These are phyloP conservation scores for Ganoderma lingzhi DNA, from an alignment of 1,284 basidiomycete genomes.

Conservation along the genomic window DNA sequence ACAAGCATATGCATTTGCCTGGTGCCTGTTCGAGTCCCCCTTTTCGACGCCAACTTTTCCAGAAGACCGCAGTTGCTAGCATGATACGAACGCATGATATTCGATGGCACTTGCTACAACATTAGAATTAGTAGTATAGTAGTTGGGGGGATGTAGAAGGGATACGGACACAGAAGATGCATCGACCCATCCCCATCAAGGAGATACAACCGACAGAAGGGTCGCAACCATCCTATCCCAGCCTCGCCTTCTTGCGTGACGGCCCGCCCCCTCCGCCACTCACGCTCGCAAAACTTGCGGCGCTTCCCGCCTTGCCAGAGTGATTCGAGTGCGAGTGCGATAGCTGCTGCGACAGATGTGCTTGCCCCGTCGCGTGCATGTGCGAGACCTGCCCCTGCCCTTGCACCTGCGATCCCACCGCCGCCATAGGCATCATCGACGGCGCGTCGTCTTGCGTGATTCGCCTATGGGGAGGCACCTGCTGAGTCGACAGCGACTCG, in stretches of 20 bases:
- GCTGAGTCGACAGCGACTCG: conserved; percentile 57
- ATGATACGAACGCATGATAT: no score
- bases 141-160: no score
- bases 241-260: conserved; percentile 54
- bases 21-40: no score
- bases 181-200: neutral
- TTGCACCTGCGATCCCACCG: conserved; percentile 46
- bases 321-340: conserved; percentile 51
- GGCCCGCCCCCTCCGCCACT: conserved; percentile 53
- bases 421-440: conserved; percentile 73
- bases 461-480: conserved; percentile 75
- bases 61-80: no score
- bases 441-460: conserved; percentile 84
- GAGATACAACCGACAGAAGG: neutral
- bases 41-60: no score
- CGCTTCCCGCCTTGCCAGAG: conserved; percentile 58
- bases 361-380: conserved; percentile 48
- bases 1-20: no score
- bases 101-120: no score
- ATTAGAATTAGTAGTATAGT: no score
- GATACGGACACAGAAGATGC: neutral
- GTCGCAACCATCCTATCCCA: conserved; percentile 39
- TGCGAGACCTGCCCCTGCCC: conserved; percentile 47
- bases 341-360: conserved; percentile 41
- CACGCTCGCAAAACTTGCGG: conserved; percentile 58